phyloP scores from a whole-genome alignment of 75 land plant genomes.

The Pinus albicaulis region DNA sequence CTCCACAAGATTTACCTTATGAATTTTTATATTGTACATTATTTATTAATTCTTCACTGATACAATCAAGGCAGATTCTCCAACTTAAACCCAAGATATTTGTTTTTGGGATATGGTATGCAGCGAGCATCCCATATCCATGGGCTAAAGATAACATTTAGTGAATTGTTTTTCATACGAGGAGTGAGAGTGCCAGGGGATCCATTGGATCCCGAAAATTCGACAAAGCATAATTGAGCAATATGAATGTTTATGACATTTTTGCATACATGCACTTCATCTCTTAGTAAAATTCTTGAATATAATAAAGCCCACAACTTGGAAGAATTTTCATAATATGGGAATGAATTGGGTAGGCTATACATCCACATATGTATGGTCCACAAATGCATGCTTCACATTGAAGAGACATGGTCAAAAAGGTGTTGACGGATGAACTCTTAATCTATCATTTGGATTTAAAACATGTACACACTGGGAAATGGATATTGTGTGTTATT shows the following conservation, averaged over 20 bases:
- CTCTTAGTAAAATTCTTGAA: background rate
- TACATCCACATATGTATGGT: background rate
- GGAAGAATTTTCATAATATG: too few relatives aligned
- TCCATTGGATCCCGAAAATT: slow-evolving; percentile 54
- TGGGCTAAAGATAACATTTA: slow-evolving; percentile 64
- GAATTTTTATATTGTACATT: too few relatives aligned
- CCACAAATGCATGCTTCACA: background rate
- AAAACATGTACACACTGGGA: too few relatives aligned
- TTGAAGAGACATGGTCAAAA: background rate
- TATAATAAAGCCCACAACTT: too few relatives aligned
- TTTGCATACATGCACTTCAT: background rate
- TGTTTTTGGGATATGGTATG: too few relatives aligned
- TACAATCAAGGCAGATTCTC: too few relatives aligned
- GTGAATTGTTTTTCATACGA: slow-evolving; percentile 89
- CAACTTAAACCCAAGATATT: too few relatives aligned
- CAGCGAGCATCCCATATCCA: background rate
- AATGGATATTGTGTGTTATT: too few relatives aligned
- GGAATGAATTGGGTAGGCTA: background rate
- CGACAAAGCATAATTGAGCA: too few relatives aligned
- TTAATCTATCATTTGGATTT: too few relatives aligned
- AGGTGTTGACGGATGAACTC: background rate
- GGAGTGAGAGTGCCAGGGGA: slow-evolving; percentile 68
- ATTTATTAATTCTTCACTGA: too few relatives aligned
- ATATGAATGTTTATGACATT: background rate
- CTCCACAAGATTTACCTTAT: too few relatives aligned